A percentile compares a stretch with the other conserved stretches of the same genome.
Conservation (phyloP, 208 protist species). For the Porcisia hertigi region DNA sequence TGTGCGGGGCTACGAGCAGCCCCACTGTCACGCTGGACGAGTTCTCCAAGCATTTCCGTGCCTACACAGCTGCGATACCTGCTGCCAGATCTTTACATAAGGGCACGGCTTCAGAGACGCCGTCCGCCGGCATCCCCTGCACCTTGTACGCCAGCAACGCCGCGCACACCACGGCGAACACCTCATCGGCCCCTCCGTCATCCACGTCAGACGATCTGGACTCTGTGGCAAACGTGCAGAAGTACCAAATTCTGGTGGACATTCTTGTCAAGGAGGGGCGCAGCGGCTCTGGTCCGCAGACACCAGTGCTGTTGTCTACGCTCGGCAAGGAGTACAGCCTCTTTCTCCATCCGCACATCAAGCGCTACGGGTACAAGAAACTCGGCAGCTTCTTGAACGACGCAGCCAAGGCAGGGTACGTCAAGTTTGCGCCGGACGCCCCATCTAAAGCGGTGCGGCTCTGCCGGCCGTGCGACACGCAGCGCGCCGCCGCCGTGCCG, state of each 20-base stretch:
- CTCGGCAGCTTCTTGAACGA: conserved; percentile 82
- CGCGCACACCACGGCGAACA: no score
- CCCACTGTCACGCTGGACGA: conserved; percentile 25
- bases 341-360: conserved; percentile 57
- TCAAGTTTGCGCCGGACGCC: conserved; percentile 64
- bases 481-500: conserved; percentile 44
- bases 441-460: conserved; percentile 80
- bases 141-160: not conserved
- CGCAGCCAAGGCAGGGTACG: conserved; percentile 58
- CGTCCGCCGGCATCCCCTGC: not conserved
- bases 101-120: not conserved
- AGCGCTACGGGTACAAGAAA: conserved; percentile 75
- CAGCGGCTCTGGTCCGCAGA: conserved; percentile 41
- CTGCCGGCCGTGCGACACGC: conserved; percentile 49
- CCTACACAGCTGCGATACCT: conserved; percentile 12
- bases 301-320: conserved; percentile 80
- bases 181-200: not conserved
- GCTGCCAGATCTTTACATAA: not conserved
- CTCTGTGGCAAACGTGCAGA: conserved; percentile 17
- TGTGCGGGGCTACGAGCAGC: not conserved
- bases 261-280: conserved; percentile 69
- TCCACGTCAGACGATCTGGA: conserved; percentile 6
- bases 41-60: conserved; percentile 51
- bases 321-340: conserved; percentile 85
- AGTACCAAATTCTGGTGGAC: conserved; percentile 56